A percentile compares a stretch with the other conserved stretches of the same genome.
Evolutionary conservation across 2,329 filamentous ascomycete species (phyloP).

Genomic region (Plectosphaerella sp.): DNA sequence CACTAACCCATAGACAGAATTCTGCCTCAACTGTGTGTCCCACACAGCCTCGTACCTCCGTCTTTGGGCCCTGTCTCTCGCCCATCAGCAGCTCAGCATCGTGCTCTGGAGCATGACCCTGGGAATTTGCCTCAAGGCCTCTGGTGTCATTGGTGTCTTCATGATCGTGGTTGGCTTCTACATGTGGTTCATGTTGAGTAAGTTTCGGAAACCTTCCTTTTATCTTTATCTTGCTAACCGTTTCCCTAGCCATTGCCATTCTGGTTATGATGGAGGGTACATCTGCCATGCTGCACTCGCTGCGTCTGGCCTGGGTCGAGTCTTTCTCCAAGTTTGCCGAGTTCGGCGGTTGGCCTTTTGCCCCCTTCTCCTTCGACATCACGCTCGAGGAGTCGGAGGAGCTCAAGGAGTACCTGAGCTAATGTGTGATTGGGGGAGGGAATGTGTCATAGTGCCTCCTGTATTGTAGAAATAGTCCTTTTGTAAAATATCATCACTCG

Average conservation of each 20-base stretch:
- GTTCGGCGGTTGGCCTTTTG: conserved; percentile 81
- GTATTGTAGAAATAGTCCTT: conserved; percentile 5
- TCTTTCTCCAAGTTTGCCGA: conserved; percentile 98
- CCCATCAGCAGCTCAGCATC: conserved; percentile 94
- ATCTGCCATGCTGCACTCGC: conserved; percentile 88
- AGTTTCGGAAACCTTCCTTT: conserved; percentile 12
- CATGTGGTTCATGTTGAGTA: conserved; percentile 82
- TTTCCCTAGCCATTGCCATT: conserved; percentile 43
- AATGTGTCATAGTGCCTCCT: too few species aligned
- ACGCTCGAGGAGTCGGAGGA: conserved; percentile 79
- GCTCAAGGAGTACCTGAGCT: conserved; percentile 51
- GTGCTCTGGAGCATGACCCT: conserved; percentile 98
- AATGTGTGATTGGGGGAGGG: conserved; percentile 2
- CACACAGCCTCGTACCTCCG: conserved; percentile 98
- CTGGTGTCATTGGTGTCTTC: conserved; percentile 67
- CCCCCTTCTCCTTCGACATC: conserved; percentile 82
- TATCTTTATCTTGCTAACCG: conserved; percentile 1
- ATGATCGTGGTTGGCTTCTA: conserved; percentile 80
- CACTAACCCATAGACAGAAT: conserved; percentile 55
- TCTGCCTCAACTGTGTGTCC: conserved; percentile 98
- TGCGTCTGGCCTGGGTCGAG: conserved; percentile 93
- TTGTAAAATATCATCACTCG: conserved; percentile 11
- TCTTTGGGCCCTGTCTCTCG: conserved; percentile 94
- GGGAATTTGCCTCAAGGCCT: conserved; percentile 64
- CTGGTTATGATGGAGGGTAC: conserved; percentile 95